phyloP scores from a whole-genome alignment of 768 basidiomycete species.

The Termitomyces bulborhizus region DNA sequence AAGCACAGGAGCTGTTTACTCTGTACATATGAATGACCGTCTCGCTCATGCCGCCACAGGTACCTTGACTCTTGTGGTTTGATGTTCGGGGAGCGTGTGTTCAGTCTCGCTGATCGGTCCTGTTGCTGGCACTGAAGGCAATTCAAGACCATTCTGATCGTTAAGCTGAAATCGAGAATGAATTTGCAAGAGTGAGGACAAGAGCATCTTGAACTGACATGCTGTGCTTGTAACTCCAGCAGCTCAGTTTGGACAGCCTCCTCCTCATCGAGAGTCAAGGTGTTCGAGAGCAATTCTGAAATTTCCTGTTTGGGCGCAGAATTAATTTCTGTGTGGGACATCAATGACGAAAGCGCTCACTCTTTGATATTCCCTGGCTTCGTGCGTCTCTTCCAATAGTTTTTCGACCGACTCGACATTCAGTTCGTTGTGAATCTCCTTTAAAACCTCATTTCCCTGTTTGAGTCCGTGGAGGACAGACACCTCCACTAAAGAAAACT shows the following conservation, averaged over 20 bases:
- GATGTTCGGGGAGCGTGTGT: slow-evolving; percentile 15
- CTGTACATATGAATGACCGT: not conserved
- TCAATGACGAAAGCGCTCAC: slow-evolving; percentile 30
- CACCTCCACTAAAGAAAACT: slow-evolving; percentile 91
- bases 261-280: slow-evolving; percentile 84
- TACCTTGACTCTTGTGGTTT: slow-evolving; percentile 19
- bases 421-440: slow-evolving; percentile 93
- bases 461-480: slow-evolving; percentile 89
- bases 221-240: slow-evolving; percentile 54
- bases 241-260: slow-evolving; percentile 89
- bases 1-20: not conserved
- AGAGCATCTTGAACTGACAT: slow-evolving; percentile 33
- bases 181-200: not conserved
- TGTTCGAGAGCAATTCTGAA: slow-evolving; percentile 76
- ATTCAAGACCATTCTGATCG: slow-evolving; percentile 22
- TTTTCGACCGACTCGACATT: slow-evolving; percentile 90
- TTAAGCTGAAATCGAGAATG: slow-evolving; percentile 21
- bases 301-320: slow-evolving; percentile 66
- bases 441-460: slow-evolving; percentile 90
- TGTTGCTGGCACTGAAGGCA: slow-evolving; percentile 52
- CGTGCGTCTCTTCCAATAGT: slow-evolving; percentile 86
- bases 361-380: slow-evolving; percentile 87
- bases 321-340: not conserved
- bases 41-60: slow-evolving; percentile 24
- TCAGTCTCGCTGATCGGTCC: slow-evolving; percentile 29